Evolutionary conservation across 441 rosid genomes (phyloP), one percentile per base, ranked within the genome.

Genomic region (Jatropha podagrica): DNA sequence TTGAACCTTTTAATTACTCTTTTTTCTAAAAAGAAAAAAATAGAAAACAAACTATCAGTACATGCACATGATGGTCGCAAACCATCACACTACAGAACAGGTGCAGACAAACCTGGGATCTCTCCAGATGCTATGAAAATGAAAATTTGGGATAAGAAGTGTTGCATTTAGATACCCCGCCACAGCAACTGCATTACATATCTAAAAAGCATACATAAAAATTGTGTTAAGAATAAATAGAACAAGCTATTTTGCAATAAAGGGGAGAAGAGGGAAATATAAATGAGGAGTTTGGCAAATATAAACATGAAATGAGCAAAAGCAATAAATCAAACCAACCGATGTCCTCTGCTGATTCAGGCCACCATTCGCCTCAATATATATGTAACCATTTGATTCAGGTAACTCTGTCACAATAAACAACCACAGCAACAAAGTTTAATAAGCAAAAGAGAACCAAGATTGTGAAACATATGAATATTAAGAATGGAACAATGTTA

Each of bases 91-190:
- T 54, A 69, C 71, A 69, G 65, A 73, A 56, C 15, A 62, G 18
- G 62, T 15, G 68, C 20, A 27, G 52, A 79, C 88, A 67, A 78
- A 94, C 99, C 99, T 96, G 74, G 98, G 98, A 85, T 96, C 99
- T 85, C 90, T 82, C 99, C 98, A 96, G 78, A 96, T 91, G 88
- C 98, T 96, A 80, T 96, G 98, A 83, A 74, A 92, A 83, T 96
- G 99, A 83, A 96, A 96, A 81, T 88, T 89, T 70, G 99, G 99
- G 74, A 94, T 90, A 20, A 96, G 75, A 78, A 96, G 93, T 40
- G 98, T 96, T 51, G 98, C 98, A 86, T 94, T 96, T 69, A 96
- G 97, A 85, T 86, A 91, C 85, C 99, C 99, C 1, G 99, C 99
- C 85, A 96, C 95, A 79, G 98, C 96, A 84, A 92, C 98, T 59